phyloP scores from a whole-genome alignment of 2,329 filamentous ascomycete genomes.

The Ascomycota sp. region DNA sequence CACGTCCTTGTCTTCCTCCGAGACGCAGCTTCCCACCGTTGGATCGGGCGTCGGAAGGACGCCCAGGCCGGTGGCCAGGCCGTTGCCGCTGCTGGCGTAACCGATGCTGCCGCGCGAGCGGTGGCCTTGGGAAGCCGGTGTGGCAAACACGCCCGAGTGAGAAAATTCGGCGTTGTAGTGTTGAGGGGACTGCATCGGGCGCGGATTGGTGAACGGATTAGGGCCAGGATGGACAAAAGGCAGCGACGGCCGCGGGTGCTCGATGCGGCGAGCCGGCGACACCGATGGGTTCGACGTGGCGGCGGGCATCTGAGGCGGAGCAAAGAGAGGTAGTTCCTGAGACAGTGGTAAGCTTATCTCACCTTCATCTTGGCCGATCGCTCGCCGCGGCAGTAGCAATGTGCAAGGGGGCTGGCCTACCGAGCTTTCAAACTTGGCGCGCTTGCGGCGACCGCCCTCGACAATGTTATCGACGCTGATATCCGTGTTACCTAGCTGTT shows the following conservation, averaged over 20 bases:
- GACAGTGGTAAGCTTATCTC: too few species aligned
- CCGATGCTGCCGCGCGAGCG: slow-evolving; percentile 44
- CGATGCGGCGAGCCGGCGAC: slow-evolving; percentile 68
- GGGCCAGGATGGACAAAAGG: slow-evolving; percentile 59
- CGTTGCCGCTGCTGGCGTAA: slow-evolving; percentile 25
- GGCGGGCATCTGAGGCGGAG: slow-evolving; percentile 80
- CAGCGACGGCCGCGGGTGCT: slow-evolving; percentile 50
- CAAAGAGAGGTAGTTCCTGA: slow-evolving; percentile 88
- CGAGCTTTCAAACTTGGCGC: slow-evolving; percentile 89
- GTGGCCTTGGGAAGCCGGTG: slow-evolving; percentile 39
- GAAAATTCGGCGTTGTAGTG: slow-evolving; percentile 35
- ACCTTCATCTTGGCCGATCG: neutral
- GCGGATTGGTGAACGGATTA: slow-evolving; percentile 60
- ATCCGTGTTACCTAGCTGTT: slow-evolving; percentile 81
- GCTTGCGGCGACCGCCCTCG: slow-evolving; percentile 85
- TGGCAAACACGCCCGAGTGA: slow-evolving; percentile 38
- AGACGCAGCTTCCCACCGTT: slow-evolving; percentile 93
- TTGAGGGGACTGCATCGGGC: slow-evolving; percentile 67
- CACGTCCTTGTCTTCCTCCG: slow-evolving; percentile 83
- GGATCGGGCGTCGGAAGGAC: slow-evolving; percentile 85
- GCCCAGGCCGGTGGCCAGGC: slow-evolving; percentile 16
- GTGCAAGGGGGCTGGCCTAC: slow-evolving; percentile 34
- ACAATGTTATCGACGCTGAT: slow-evolving; percentile 98
- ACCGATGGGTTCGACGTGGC: slow-evolving; percentile 95
- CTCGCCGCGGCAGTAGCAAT: neutral